phyloP scores from a whole-genome alignment of 352 stramenopile genomes.

The Blastocystis sp. region DNA sequence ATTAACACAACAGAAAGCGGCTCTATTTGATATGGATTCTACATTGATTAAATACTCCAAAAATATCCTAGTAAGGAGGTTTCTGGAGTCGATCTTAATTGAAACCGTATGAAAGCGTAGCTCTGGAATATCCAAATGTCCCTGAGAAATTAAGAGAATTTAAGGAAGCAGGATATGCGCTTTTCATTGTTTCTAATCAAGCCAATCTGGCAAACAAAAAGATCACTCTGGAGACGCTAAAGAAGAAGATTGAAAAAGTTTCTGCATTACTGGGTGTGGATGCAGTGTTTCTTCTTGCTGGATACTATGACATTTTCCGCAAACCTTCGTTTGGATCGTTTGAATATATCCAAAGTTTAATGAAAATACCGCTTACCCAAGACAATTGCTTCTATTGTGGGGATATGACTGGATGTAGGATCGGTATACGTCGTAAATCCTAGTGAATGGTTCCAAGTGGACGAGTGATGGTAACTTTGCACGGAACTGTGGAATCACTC shows the following conservation, averaged over 20 bases:
- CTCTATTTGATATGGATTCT: conserved; percentile 50
- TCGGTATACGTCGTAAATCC: background rate
- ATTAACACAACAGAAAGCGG: background rate
- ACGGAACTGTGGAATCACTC: conserved; percentile 74
- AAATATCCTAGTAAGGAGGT: background rate
- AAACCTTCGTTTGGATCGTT: conserved; percentile 33
- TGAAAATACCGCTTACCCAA: background rate
- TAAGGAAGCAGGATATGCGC: conserved; percentile 6
- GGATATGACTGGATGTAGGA: background rate
- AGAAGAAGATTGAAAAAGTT: conserved; percentile 49
- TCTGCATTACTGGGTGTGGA: background rate
- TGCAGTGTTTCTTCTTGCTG: conserved; percentile 15
- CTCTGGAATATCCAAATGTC: background rate
- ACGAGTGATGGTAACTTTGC: conserved; percentile 79
- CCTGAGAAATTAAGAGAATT: conserved; percentile 16
- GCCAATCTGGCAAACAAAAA: background rate
- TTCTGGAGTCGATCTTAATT: background rate
- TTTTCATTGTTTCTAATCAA: conserved; percentile 43
- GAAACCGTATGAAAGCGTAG: background rate
- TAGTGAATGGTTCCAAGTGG: conserved; percentile 27
- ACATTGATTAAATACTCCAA: conserved; percentile 12
- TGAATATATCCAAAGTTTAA: conserved; percentile 11
- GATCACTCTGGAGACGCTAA: background rate
- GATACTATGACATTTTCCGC: conserved; percentile 8
- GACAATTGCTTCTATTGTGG: conserved; percentile 44